Evolutionary conservation across 176 grass and related monocot genomes (phyloP).

Genomic region (Alloteropsis semialata): DNA sequence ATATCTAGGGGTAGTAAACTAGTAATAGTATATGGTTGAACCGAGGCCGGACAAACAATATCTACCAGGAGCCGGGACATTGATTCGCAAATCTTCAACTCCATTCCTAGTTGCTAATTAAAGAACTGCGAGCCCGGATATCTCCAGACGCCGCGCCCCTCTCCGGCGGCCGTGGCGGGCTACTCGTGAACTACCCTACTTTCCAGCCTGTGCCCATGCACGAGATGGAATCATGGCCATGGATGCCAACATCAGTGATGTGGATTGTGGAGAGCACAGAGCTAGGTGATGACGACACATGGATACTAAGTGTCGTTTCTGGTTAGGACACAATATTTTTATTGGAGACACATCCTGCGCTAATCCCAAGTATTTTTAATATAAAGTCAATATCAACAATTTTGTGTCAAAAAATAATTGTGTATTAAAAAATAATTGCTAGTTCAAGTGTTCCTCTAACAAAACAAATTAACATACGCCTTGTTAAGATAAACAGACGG

Average conservation of each 20-base stretch:
- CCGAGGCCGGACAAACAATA: neutral
- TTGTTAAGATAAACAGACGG: no score
- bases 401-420: no score
- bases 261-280: neutral
- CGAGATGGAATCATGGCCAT: neutral
- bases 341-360: no score
- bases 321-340: no score
- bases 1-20: no score
- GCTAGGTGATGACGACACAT: neutral
- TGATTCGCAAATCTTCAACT: neutral
- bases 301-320: neutral
- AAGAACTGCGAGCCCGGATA: neutral
- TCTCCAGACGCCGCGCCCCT: slow-evolving; percentile 3
- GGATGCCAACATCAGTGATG: neutral
- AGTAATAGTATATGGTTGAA: neutral
- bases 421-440: no score
- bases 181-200: slow-evolving; percentile 26
- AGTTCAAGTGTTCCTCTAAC: no score
- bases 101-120: neutral
- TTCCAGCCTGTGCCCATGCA: neutral
- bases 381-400: no score
- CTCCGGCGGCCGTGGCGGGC: neutral
- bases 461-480: no score
- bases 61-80: neutral
- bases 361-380: no score